Percentiles rank a stretch among this genome's conserved stretches.
Evolutionary conservation across 192 early-diverging fungal genomes (phyloP).

Genomic region (Umbelopsis isabellina): DNA sequence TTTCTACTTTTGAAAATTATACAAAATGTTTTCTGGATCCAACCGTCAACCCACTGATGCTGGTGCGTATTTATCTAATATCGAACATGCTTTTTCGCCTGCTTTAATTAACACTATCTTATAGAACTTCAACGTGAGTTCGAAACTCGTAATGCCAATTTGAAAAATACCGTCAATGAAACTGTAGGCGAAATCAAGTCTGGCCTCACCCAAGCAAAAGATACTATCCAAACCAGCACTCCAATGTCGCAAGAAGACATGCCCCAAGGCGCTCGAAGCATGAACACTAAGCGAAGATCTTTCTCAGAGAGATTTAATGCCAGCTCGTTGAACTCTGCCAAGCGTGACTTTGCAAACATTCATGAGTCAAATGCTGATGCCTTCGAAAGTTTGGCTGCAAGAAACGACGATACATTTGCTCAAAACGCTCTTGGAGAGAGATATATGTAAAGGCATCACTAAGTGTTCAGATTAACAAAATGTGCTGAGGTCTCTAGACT

Average conservation of each 20-base stretch:
- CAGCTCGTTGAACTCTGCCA: conserved; percentile 6
- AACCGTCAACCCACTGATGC: conserved; percentile 19
- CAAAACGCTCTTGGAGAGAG: conserved; percentile 1
- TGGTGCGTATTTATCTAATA: background rate
- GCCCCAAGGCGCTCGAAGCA: background rate
- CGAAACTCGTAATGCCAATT: background rate
- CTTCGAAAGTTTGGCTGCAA: conserved; percentile 3
- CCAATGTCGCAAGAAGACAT: background rate
- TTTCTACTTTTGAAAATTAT: background rate
- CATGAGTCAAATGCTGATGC: conserved; percentile 1
- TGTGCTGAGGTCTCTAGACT: too few species aligned
- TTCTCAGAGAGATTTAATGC: conserved; percentile 14
- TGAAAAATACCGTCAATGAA: background rate
- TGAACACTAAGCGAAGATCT: background rate
- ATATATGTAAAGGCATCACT: background rate
- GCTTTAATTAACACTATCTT: too few species aligned
- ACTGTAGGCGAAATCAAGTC: conserved; percentile 16
- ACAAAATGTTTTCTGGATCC: conserved; percentile 11
- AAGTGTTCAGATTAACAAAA: too few species aligned
- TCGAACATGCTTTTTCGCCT: background rate
- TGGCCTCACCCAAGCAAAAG: background rate
- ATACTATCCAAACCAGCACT: background rate
- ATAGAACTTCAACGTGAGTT: conserved; percentile 1
- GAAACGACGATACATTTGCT: conserved; percentile 20
- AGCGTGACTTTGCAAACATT: conserved; percentile 1